Conservation (phyloP, 2,329 filamentous ascomycete genomes). For the Microdochium paspali region DNA sequence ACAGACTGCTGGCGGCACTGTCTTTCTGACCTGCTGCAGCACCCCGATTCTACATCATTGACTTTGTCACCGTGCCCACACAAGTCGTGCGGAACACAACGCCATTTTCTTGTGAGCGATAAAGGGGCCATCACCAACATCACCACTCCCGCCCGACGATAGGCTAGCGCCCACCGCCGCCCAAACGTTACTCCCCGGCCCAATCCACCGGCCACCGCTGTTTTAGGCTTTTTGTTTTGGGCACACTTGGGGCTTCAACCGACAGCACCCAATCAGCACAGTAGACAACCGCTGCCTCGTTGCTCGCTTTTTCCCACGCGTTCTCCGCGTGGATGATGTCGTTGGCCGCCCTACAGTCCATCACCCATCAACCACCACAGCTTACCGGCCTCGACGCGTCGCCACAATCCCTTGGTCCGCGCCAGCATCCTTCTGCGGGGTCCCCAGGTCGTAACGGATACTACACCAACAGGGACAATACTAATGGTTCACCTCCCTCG, state of each 20-base stretch:
- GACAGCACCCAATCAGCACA: background rate
- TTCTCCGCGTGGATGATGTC: slow-evolving; percentile 40
- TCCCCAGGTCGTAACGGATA: slow-evolving; percentile 46
- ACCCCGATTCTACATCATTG: no score
- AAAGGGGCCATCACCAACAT: background rate
- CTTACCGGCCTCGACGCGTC: slow-evolving; percentile 34
- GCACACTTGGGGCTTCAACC: background rate
- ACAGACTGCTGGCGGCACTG: no score
- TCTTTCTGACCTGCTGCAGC: no score
- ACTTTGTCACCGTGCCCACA: no score
- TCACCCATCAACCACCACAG: slow-evolving; percentile 42
- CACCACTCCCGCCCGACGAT: background rate
- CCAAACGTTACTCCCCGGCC: background rate
- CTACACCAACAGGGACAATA: slow-evolving; percentile 40
- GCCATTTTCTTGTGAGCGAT: no score
- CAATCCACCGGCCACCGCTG: background rate
- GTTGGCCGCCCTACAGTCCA: slow-evolving; percentile 54
- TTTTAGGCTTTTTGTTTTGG: background rate
- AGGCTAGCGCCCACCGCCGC: background rate
- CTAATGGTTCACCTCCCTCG: slow-evolving; percentile 37
- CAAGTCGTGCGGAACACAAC: no score
- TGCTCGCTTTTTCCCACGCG: background rate
- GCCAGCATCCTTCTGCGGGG: slow-evolving; percentile 42
- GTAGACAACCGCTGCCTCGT: background rate
- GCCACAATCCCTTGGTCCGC: slow-evolving; percentile 34